Base-by-base conservation (phyloP, 257 asterid species). In the Anisodus acutangulus region DNA sequence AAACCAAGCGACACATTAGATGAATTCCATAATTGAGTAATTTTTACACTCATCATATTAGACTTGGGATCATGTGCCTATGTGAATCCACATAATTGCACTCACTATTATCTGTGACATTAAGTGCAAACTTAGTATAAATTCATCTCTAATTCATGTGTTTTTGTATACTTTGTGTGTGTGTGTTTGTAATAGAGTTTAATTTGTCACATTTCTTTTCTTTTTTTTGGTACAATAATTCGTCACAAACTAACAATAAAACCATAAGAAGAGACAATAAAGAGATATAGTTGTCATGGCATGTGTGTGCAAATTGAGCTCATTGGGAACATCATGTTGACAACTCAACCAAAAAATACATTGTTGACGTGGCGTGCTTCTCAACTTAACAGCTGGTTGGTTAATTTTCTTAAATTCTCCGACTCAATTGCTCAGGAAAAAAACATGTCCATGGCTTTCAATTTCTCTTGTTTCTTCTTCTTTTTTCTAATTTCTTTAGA, bases 311-410 rank as follows among this genome's bases (percentile, higher is more conserved):
- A 63, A 51, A 45, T 85, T 58, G 19, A n/a, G 4, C 43, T 78
- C 68, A 57, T 66, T 78, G 22, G 62, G 63, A 78, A 17, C 55
- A 83, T 72, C 86, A 59, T 70, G 83, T 83, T 80, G 69, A 79
- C 86, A 76, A 76, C 63, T 26, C 17, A 51, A 37, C 26, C 6
- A 3, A 49, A 22, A 53, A 22, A 51, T 2, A 66, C 4, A 54
- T 67, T 78, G 53, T 13, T 67, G 63, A 85, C 84, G 49, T 82
- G 86, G 83, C 37, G 1, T 78, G 26, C 84, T 78, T 78, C 53
- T 26, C 66, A 37, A 78, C 86, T 78, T 8, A 41, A 79, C 86
- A 86, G 39, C 85, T 83, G 72, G 55, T 83, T 86, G 85, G 83
- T 59, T 53, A 3, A 41, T 41, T 83, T 31, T 26, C 47, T 74